Evolutionary conservation across 139 green algal species (phyloP), one percentile per base, ranked within the genome.

Genomic region (Chlorella sp.): DNA sequence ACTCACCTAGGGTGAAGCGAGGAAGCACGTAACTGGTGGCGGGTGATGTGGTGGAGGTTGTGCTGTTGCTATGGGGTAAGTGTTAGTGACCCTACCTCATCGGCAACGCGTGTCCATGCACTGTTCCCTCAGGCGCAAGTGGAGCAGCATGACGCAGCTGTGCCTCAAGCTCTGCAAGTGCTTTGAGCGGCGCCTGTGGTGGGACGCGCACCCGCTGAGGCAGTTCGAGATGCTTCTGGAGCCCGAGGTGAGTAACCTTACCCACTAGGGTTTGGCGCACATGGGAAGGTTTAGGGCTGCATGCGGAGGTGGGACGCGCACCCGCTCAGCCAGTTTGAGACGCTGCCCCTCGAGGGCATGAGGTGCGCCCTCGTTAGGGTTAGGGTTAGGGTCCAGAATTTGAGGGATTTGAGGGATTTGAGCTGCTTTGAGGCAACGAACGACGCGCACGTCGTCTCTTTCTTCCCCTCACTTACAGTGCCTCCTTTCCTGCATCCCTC

Each of bases 111-210:
- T 33, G 6, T 65, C 42, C 42, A 10, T 55, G 10, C 42, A 10
- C 42, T 55, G 42, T 55, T 55, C 10, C 42, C 17, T 55, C 59
- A 78, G 78, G 35, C 70, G 73, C 69, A 83, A 83, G 77, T 83
- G 77, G 77, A 70, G 69, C 73, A 73, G 36, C 50, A 70, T 83
- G 69, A 59, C 77, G 1, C 61, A 74, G 33, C 74, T 63, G 3
- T 77, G 68, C 69, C 72, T 85, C 5, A 62, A 66, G 22, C 68
- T 85, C 35, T 76, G 71, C 71, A 76, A 86, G 85, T 74, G 69
- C 1, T 81, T 98, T 65, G 95, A 99, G 81, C 77, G 80, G 74
- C 85, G 90, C 23, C 79, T 97, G 72, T 98, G 95, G 95, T 87
- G 82, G 1, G 78, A 97, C 35, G 74, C 92, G 77, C 94, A 98